Evolutionary conservation across 371 early-diverging fungal genomes (phyloP).

Genomic region (Capillidium heterosporum): DNA sequence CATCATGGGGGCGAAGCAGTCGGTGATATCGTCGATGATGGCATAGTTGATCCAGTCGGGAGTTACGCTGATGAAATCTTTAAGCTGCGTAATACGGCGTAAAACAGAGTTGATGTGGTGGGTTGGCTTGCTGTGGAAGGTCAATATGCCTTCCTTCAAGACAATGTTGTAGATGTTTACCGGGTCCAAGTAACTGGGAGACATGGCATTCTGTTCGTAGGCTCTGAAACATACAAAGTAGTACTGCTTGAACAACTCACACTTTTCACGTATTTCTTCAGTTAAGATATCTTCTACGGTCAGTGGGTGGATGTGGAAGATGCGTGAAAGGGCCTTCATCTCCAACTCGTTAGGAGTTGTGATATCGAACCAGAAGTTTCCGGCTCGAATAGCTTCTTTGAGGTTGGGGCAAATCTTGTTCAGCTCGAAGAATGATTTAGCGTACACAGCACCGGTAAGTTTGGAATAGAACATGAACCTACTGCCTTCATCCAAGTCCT

Average conservation of each 20-base stretch:
- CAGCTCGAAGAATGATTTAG: conserved; percentile 17
- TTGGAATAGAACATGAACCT: conserved; percentile 34
- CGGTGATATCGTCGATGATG: conserved; percentile 66
- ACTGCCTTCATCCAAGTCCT: conserved; percentile 11
- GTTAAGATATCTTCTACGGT: conserved; percentile 82
- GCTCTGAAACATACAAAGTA: conserved; percentile 76
- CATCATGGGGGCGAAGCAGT: conserved; percentile 62
- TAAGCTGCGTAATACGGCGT: conserved; percentile 46
- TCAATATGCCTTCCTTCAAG: conserved; percentile 51
- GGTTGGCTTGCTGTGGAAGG: conserved; percentile 56
- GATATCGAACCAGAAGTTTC: conserved; percentile 79
- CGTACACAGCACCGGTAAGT: conserved; percentile 24
- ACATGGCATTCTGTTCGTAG: conserved; percentile 45
- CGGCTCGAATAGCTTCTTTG: conserved; percentile 21
- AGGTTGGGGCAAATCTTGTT: conserved; percentile 11
- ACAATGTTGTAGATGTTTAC: conserved; percentile 69
- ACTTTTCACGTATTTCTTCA: conserved; percentile 82
- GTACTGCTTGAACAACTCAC: conserved; percentile 76
- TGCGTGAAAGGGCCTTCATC: conserved; percentile 33
- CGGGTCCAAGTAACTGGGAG: conserved; percentile 47
- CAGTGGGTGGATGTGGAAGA: conserved; percentile 69
- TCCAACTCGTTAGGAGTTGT: conserved; percentile 60
- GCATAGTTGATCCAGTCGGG: conserved; percentile 82
- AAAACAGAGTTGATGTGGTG: conserved; percentile 58
- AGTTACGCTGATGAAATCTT: conserved; percentile 23